Base-by-base conservation (phyloP, 371 early-diverging fungal species). In the Rhizopus arrhizus region DNA sequence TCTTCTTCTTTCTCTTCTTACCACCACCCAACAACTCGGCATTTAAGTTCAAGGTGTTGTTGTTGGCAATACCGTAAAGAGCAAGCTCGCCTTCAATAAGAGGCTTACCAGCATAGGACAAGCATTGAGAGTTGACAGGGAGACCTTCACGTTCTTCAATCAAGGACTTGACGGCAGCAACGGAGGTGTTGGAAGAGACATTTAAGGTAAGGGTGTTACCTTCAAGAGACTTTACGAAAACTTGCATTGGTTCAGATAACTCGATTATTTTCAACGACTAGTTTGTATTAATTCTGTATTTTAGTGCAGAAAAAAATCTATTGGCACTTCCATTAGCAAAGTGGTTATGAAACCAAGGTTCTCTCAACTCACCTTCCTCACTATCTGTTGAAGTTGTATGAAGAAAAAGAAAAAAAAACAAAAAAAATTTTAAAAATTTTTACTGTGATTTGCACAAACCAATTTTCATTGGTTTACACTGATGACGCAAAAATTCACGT, bases 1-100 rank as follows among this genome's bases (percentile, higher is more conserved):
- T 89, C 95, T 96, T 96, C 94, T 95, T 95, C 90, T 95, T 96
- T 68, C 91, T 85, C 91, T 95, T 95, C 91, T 97, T 97, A 80
- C 84, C 96, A 92, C 95, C 95, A 88, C 95, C 86, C 65, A 83
- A 68, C 34, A 83, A 69, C 57, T 83, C 83, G 53, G 76, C 77
- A 64, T 83, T 83, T 59, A 95, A 77, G 82, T 92, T 92, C 65
- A 94, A 84, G 60, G 95, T 94, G 69, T 90, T 86, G 85, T 92
- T 92, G 80, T 91, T 85, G 71, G 89, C 90, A 74, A 94, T 91
- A 80, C 91, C 93, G 79, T 89, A 88, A 58, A 75, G 75, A 50
- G 82, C 71, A 40, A 93, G 82, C 61, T 90, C 90, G 66, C 88
- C 85, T 46, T 88, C 91, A 61, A 89, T 88, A 57, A 96, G 86